phyloP scores from a whole-genome alignment of 192 early-diverging fungal species.

The Entomortierella parvispora region DNA sequence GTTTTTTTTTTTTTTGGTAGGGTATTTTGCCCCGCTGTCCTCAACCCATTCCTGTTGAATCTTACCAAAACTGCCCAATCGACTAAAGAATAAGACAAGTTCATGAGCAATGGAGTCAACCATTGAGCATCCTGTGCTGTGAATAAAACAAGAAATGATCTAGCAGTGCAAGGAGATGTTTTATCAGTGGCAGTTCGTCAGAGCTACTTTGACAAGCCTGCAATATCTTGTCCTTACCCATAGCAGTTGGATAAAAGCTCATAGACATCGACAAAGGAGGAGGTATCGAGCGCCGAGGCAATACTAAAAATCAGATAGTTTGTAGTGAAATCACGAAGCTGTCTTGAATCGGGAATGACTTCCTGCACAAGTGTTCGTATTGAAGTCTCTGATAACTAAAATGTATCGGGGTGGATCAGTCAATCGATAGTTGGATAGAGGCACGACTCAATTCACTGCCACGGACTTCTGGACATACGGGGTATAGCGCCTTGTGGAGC shows the following conservation, averaged over 20 bases:
- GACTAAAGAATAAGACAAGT: conserved; percentile 23
- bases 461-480: too few species aligned
- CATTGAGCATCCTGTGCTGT: conserved; percentile 22
- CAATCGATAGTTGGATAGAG: too few species aligned
- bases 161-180: background rate
- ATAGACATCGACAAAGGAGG: conserved; percentile 14
- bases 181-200: background rate
- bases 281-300: conserved; percentile 19
- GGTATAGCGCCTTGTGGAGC: conserved; percentile 23
- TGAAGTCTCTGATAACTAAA: conserved; percentile 9
- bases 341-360: background rate
- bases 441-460: too few species aligned
- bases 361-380: conserved; percentile 17
- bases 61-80: conserved; percentile 35
- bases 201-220: background rate
- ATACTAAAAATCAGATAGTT: conserved; percentile 41
- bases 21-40: background rate
- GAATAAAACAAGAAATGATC: conserved; percentile 26
- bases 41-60: background rate
- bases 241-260: conserved; percentile 29
- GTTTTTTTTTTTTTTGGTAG: background rate
- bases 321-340: conserved; percentile 19
- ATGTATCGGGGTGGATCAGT: too few species aligned
- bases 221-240: conserved; percentile 10
- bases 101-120: conserved; percentile 30